Evolutionary conservation across 2,329 filamentous ascomycete species (phyloP).

Genomic region (Clarireedia paspali): DNA sequence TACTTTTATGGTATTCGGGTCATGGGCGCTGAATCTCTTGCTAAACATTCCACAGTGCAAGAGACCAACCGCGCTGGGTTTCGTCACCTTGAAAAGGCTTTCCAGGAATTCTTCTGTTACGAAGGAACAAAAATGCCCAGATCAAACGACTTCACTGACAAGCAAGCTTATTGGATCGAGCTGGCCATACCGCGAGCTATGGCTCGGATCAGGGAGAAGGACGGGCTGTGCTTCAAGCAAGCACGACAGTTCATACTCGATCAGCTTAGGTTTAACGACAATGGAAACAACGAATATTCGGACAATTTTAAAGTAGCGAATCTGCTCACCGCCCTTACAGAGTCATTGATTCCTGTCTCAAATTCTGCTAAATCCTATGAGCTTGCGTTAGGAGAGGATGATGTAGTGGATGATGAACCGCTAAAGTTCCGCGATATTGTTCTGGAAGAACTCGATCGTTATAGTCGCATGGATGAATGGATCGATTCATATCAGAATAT

Average conservation of each 20-base stretch:
- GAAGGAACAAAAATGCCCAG: slow-evolving; percentile 69
- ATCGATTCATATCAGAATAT: slow-evolving; percentile 60
- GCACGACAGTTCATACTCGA: slow-evolving; percentile 83
- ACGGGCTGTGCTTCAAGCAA: slow-evolving; percentile 68
- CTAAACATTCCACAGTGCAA: slow-evolving; percentile 61
- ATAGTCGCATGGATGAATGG: slow-evolving; percentile 62
- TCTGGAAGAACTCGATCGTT: slow-evolving; percentile 59
- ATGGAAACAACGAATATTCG: slow-evolving; percentile 79
- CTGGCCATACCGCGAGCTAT: slow-evolving; percentile 77
- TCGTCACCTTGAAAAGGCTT: slow-evolving; percentile 77
- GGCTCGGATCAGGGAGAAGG: slow-evolving; percentile 64
- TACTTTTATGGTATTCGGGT: slow-evolving; percentile 92
- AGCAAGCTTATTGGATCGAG: slow-evolving; percentile 77
- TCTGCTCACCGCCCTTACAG: slow-evolving; percentile 59
- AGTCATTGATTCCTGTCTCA: slow-evolving; percentile 46
- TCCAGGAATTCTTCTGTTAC: slow-evolving; percentile 82
- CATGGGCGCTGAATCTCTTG: slow-evolving; percentile 72
- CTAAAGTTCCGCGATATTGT: slow-evolving; percentile 34
- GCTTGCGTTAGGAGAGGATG: slow-evolving; percentile 33
- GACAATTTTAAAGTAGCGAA: slow-evolving; percentile 84
- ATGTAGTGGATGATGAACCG: slow-evolving; percentile 37
- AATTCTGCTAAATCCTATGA: slow-evolving; percentile 23
- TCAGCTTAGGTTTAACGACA: slow-evolving; percentile 89
- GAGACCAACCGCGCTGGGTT: slow-evolving; percentile 70
- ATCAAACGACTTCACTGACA: slow-evolving; percentile 87